Base-by-base conservation (phyloP, 1,139 yeast genomes). In the Chernovozyma sophiae-reginae region DNA sequence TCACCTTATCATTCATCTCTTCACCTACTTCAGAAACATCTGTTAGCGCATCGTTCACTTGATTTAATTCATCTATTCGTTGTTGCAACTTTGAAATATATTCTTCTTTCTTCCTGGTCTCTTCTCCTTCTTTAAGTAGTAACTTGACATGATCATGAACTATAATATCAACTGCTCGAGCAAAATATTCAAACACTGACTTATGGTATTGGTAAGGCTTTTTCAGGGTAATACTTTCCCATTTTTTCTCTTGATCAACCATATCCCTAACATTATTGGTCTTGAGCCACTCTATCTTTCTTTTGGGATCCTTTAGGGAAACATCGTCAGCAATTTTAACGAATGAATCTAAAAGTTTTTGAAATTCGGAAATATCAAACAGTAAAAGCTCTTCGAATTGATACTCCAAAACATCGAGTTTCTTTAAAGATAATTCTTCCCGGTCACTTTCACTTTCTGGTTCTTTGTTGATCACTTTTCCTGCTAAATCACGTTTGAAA, bases 91-190 rank as follows among this genome's bases (percentile, higher is more conserved):
- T 59, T 12, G 50, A 50, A 4, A 64, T 52, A 31, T 62, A 56
- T 5, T 52, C 56, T 15, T 48, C 42, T 10, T 49, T 37, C 32
- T 53, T 46, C 32, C 34, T 42, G 28, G 33, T 47, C 31, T 42
- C 50, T 23, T 60, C 66, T 25, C 45, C 61, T 28, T 67, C 71
- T 37, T 59, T 58, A 25, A 68, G 48, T 19, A 73, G 51, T n/a
- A 75, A 48, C 39, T 65, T 60, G 3, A 74, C 73, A 47, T 79
- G 81, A 36, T 80, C 82, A 33, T 71, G 65, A 2, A 79, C 77
- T 14, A 80, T 64, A 7, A 80, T 73, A 26, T 71, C 77, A 4
- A 77, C 71, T 0, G 86, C 87, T 35, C 79, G 60, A 13, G 75
- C 72, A 44, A 78, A 76, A 48, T 79, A 81, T 18, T 72, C 73